Conservation (phyloP, 2,329 filamentous ascomycete species). For the Sclerotinia borealis region DNA sequence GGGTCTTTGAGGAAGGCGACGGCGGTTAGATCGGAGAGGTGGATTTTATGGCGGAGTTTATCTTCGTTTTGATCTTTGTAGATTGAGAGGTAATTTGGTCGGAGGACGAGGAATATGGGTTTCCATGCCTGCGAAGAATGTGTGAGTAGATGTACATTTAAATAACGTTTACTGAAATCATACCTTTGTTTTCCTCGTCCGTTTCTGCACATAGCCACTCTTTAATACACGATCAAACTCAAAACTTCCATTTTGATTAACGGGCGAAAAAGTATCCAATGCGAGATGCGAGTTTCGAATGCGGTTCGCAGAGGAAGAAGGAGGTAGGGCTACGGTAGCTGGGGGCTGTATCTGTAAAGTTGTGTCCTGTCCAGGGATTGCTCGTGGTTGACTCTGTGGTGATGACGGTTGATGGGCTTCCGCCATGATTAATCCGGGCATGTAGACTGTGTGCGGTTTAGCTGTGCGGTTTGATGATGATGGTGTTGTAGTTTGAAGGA, state of each 20-base stretch:
- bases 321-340: slow-evolving; percentile 17
- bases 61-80: slow-evolving; percentile 91
- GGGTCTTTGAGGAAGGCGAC: slow-evolving; percentile 84
- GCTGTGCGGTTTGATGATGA: neutral
- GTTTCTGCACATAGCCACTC: slow-evolving; percentile 76
- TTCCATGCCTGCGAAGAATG: slow-evolving; percentile 68
- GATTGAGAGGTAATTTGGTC: slow-evolving; percentile 82
- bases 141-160: neutral
- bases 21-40: slow-evolving; percentile 83
- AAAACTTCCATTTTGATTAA: slow-evolving; percentile 93
- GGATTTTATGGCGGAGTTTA: slow-evolving; percentile 81
- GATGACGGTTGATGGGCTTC: slow-evolving; percentile 18
- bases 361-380: slow-evolving; percentile 23
- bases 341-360: slow-evolving; percentile 23
- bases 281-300: slow-evolving; percentile 40
- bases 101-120: slow-evolving; percentile 78
- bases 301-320: slow-evolving; percentile 22
- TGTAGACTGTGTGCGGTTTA: neutral
- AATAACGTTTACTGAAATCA: neutral
- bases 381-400: slow-evolving; percentile 22
- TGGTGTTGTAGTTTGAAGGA: neutral
- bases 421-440: slow-evolving; percentile 20
- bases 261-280: slow-evolving; percentile 68
- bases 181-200: slow-evolving; percentile 92
- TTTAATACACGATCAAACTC: slow-evolving; percentile 94